Evolutionary conservation across 2,329 filamentous ascomycete genomes (phyloP).

Genomic region (Colletotrichum filicis): DNA sequence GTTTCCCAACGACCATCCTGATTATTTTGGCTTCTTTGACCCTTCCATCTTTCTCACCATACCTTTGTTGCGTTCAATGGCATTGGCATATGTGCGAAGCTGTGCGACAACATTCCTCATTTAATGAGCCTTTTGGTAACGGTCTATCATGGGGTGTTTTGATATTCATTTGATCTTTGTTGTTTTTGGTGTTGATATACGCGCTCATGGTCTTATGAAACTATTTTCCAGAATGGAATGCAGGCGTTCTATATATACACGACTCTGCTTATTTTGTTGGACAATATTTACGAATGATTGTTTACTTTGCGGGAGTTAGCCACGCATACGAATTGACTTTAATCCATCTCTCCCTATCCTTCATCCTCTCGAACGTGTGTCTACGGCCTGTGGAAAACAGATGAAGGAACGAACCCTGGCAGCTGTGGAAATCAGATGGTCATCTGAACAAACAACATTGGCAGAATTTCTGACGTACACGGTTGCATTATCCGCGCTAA

Average conservation of each 20-base stretch:
- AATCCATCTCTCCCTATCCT: neutral
- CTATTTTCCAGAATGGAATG: neutral
- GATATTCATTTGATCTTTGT: neutral
- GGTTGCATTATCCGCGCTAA: neutral
- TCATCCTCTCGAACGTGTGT: neutral
- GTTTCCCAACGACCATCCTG: neutral
- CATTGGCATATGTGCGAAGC: conserved; percentile 11
- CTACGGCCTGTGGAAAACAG: neutral
- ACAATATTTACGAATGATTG: neutral
- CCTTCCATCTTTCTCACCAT: neutral
- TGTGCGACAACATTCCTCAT: neutral
- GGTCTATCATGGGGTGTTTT: neutral
- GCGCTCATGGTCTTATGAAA: neutral
- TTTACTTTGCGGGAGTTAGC: neutral
- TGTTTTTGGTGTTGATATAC: neutral
- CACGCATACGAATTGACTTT: conserved; percentile 4
- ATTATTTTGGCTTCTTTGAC: neutral
- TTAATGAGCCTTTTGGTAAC: neutral
- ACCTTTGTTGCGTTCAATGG: neutral
- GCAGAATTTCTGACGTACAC: neutral
- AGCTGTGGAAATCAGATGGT: neutral
- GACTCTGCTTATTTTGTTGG: neutral
- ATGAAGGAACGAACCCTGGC: too few relatives aligned
- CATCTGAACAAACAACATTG: neutral
- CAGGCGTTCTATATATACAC: conserved; percentile 11